Conservation (phyloP, 306 rosid species). For the Cucumis melo region DNA sequence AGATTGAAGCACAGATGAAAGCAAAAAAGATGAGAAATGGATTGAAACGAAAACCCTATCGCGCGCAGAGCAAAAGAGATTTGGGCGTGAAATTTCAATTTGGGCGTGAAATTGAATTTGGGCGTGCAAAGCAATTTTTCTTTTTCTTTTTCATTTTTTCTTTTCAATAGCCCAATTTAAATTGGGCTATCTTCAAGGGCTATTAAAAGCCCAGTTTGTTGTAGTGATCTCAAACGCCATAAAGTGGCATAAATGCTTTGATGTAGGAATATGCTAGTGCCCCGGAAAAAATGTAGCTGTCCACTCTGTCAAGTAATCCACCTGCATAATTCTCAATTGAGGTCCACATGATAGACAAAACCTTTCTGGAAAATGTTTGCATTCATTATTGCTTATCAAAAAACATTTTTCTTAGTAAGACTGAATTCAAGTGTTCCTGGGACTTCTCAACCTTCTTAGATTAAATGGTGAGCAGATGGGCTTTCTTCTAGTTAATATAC, state of each 20-base stretch:
- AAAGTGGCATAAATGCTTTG: slow-evolving; percentile 59
- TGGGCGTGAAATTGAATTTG: too few species aligned
- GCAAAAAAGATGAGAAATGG: too few species aligned
- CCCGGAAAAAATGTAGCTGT: slow-evolving; percentile 88
- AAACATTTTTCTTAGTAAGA: background rate
- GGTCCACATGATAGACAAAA: background rate
- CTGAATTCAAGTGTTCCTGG: background rate
- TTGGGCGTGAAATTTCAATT: too few species aligned
- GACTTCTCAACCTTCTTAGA: background rate
- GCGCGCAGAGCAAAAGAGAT: too few species aligned
- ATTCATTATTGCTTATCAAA: background rate
- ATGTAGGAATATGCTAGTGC: slow-evolving; percentile 80
- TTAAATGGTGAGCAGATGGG: background rate
- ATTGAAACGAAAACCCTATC: too few species aligned
- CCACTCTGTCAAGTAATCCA: slow-evolving; percentile 81
- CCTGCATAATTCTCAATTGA: slow-evolving; percentile 33
- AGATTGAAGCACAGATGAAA: too few species aligned
- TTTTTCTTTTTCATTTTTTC: too few species aligned
- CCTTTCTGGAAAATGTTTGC: background rate
- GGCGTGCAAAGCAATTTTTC: too few species aligned
- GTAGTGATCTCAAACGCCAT: slow-evolving; percentile 84
- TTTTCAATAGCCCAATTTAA: too few species aligned
- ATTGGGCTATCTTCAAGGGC: too few species aligned
- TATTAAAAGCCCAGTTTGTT: too few species aligned
- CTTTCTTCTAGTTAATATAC: background rate